phyloP scores from a whole-genome alignment of 495 filamentous ascomycete genomes.

The Penicillium salamii region DNA sequence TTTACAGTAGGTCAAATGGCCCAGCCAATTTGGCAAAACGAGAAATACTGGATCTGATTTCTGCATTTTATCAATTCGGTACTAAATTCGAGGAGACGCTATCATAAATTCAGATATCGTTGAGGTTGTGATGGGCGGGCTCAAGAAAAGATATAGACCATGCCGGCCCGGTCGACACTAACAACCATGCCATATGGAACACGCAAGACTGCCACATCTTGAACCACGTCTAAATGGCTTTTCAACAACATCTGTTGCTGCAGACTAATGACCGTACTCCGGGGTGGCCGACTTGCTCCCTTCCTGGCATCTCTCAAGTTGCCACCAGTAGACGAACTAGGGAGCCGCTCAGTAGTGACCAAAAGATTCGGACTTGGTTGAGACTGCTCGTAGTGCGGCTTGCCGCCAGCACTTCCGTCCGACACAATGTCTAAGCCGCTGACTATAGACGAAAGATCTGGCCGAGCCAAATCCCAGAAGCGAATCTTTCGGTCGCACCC shows the following conservation, averaged over 20 bases:
- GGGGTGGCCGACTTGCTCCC: slow-evolving; percentile 53
- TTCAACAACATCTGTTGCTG: slow-evolving; percentile 84
- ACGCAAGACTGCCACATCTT: slow-evolving; percentile 85
- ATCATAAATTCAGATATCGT: neutral
- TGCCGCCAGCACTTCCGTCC: slow-evolving; percentile 33
- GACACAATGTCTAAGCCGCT: slow-evolving; percentile 76
- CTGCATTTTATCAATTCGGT: too few relatives aligned
- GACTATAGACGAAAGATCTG: slow-evolving; percentile 72
- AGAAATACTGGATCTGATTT: too few relatives aligned
- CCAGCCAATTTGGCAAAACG: too few relatives aligned
- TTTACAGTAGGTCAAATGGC: too few relatives aligned
- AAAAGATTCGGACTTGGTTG: slow-evolving; percentile 67
- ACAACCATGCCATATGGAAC: slow-evolving; percentile 89
- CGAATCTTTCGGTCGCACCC: slow-evolving; percentile 88
- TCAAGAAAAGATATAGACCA: slow-evolving; percentile 86
- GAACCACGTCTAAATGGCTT: slow-evolving; percentile 83
- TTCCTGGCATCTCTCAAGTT: slow-evolving; percentile 33
- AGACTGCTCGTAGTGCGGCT: slow-evolving; percentile 67
- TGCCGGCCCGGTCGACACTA: slow-evolving; percentile 85
- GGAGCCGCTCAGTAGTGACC: slow-evolving; percentile 68
- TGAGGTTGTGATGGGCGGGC: neutral
- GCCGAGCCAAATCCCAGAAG: slow-evolving; percentile 80
- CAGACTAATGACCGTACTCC: slow-evolving; percentile 81
- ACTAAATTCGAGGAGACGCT: too few relatives aligned
- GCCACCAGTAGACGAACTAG: slow-evolving; percentile 37